Evolutionary conservation across 345 rosid species (phyloP).

Genomic region (Syzygium aromaticum): DNA sequence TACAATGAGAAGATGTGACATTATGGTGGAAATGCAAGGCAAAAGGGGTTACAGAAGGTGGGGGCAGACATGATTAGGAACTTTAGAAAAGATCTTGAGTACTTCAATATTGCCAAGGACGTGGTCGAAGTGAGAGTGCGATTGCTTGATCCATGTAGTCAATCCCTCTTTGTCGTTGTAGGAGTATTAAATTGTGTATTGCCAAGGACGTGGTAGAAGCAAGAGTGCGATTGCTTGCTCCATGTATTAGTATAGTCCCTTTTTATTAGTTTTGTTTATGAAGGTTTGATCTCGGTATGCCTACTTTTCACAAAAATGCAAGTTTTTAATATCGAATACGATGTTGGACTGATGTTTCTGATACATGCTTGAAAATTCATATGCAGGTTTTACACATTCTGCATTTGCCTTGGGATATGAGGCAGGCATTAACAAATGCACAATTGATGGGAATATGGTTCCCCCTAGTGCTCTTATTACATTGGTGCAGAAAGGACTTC

Average conservation of each 20-base stretch:
- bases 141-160: background rate
- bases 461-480: conserved; percentile 94
- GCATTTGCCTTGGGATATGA: conserved; percentile 93
- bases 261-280: background rate
- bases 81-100: background rate
- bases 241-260: background rate
- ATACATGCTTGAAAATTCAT: background rate
- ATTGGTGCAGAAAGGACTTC: conserved; percentile 89
- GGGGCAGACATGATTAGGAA: background rate
- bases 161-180: background rate
- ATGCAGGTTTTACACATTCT: conserved; percentile 76
- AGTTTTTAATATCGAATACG: background rate
- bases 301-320: background rate
- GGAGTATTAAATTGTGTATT: background rate
- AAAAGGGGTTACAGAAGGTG: background rate
- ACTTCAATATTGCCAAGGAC: background rate
- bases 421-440: conserved; percentile 80
- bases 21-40: background rate
- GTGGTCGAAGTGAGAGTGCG: background rate
- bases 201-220: background rate
- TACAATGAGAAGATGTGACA: background rate
- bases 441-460: conserved; percentile 87
- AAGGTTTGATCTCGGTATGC: background rate
- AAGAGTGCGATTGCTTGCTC: background rate
- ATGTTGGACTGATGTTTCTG: background rate